A percentile compares a stretch with the other conserved stretches of the same genome.
Evolutionary conservation across 441 rosid genomes (phyloP).

Genomic region (Populus tomentosa): DNA sequence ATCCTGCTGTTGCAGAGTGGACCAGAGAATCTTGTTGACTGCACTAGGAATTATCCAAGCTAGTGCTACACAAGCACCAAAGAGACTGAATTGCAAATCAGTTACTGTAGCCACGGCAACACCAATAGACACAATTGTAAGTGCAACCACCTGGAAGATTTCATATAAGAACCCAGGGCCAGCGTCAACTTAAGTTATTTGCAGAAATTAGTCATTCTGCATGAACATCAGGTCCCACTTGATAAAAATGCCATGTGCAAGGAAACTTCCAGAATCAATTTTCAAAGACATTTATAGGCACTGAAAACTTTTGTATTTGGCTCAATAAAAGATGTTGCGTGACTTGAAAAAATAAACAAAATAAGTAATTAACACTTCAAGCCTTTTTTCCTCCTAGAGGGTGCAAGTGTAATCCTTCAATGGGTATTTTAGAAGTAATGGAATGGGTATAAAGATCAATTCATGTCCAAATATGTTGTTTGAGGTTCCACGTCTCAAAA

Average conservation of each 20-base stretch:
- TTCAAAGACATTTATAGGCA: background rate
- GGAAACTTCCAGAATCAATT: background rate
- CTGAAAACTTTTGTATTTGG: background rate
- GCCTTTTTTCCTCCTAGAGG: background rate
- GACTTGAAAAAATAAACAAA: background rate
- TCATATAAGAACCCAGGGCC: background rate
- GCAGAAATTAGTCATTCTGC: background rate
- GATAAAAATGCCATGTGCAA: background rate
- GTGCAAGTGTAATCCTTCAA: background rate
- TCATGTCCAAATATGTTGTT: background rate
- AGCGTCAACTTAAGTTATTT: background rate
- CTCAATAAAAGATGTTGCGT: background rate
- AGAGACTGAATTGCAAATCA: conserved; percentile 74
- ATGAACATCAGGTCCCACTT: background rate
- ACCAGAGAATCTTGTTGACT: conserved; percentile 85
- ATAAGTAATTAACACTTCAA: background rate
- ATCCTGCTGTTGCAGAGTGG: conserved; percentile 78
- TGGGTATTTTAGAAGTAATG: background rate
- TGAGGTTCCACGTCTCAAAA: background rate
- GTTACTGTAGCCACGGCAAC: conserved; percentile 91
- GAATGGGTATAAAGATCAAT: background rate
- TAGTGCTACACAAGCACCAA: conserved; percentile 80
- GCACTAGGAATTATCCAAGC: conserved; percentile 96
- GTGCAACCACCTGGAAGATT: conserved; percentile 65
- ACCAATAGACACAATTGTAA: conserved; percentile 72